Conservation (phyloP, 495 filamentous ascomycete species). For the Talaromyces proteolyticus region DNA sequence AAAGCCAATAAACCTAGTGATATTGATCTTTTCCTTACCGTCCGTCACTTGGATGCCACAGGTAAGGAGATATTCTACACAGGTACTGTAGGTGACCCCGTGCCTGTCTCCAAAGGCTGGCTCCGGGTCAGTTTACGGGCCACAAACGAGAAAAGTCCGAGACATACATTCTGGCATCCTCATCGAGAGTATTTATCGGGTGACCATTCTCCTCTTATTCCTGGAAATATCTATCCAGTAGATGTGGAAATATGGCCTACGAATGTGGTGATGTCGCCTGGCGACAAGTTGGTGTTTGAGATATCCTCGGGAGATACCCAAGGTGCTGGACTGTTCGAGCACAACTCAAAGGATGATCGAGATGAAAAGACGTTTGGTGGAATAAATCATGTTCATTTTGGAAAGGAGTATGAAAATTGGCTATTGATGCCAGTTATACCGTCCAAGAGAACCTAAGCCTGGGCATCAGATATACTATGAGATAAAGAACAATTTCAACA, state of each 20-base stretch:
- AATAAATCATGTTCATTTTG: conserved; percentile 6
- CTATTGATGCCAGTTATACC: not conserved
- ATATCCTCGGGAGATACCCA: conserved; percentile 45
- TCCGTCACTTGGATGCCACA: conserved; percentile 48
- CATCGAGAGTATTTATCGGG: conserved; percentile 45
- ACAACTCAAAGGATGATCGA: conserved; percentile 6
- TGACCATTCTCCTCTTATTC: conserved; percentile 42
- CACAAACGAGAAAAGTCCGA: conserved; percentile 7
- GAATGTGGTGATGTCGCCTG: conserved; percentile 47
- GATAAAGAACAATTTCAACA: too few relatives aligned
- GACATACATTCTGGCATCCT: conserved; percentile 42
- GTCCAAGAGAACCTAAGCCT: not conserved
- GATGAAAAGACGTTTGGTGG: conserved; percentile 4
- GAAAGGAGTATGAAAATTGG: not conserved
- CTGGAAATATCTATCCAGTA: conserved; percentile 44
- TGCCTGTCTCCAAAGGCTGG: conserved; percentile 31
- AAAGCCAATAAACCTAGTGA: conserved; percentile 32
- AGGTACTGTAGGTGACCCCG: conserved; percentile 45
- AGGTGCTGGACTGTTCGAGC: conserved; percentile 5
- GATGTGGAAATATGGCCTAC: conserved; percentile 62
- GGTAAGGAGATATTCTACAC: conserved; percentile 62
- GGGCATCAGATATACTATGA: too few relatives aligned
- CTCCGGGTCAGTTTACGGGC: conserved; percentile 11
- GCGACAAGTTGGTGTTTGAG: conserved; percentile 46
- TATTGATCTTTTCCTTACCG: conserved; percentile 62